Base-by-base conservation (phyloP, 1,139 yeast species). In the Blastobotrys petasosporus region DNA sequence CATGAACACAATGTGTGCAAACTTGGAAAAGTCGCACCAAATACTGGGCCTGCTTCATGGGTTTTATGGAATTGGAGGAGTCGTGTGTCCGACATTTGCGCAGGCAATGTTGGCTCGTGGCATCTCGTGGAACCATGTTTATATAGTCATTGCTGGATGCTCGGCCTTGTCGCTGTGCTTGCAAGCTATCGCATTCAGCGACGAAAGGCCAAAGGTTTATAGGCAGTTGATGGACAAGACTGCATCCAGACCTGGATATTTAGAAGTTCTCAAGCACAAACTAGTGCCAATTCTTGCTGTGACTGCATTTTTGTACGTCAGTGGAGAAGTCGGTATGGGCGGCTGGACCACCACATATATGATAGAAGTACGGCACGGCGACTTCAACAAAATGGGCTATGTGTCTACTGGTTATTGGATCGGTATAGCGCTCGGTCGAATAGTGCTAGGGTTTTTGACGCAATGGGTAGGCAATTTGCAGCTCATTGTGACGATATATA, bases 331-430 rank as follows among this genome's bases (percentile, higher is more conserved):
- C 7, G 66, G 82, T 0, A 60, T 79, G 52, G 85, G 82, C 23
- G 85, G 85, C 25, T 81, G 86, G 86, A 71, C 78, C 32, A 82
- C 79, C 32, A 77, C 86, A 0, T 81, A 70, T 54, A 66, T 80
- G 52, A 69, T 77, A 39, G 76, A 74, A 42, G 78, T 76, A 55
- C 68, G 85, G 42, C 65, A 68, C 37, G 82, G 79, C 1, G 62
- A 67, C 44, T 56, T 65, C 3, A 51, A 57, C 0, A 61, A 72
- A 2, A 71, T 73, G 39, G 85, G 86, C 16, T 80, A 79, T 55
- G 80, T 79, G 30, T 75, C 82, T 1, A 76, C 85, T 9, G 86
- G 86, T 0, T 79, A 76, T 54, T 82, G 86, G 87, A 79, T 73
- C 12, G 88, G 87, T 5, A 64, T 81, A 32, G 78, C 85, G 0